Evolutionary conservation across 805 yeast species (phyloP).

Genomic region (Candida ovalis): DNA sequence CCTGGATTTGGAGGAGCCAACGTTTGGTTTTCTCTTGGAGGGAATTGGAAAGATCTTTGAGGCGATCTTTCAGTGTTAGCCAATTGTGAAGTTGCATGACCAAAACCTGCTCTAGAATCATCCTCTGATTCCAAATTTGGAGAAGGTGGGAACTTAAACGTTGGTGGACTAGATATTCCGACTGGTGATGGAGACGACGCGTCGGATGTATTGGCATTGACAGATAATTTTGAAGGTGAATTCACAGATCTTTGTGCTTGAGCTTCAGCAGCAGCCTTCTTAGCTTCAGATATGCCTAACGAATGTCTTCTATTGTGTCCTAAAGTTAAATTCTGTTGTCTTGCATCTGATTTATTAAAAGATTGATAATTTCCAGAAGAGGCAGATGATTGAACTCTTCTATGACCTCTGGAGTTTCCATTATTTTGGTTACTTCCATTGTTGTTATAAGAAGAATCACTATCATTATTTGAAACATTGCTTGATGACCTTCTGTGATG

Average conservation of each 20-base stretch:
- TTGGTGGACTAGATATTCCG: constrained; percentile 26
- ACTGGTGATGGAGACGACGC: constrained; percentile 8
- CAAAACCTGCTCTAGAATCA: constrained; percentile 4
- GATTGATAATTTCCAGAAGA: constrained; percentile 22
- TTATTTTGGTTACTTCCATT: neutral
- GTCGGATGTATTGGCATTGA: constrained; percentile 12
- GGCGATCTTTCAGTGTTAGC: constrained; percentile 37
- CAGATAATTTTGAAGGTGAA: constrained; percentile 31
- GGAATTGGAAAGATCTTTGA: constrained; percentile 59
- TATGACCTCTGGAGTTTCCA: constrained; percentile 33
- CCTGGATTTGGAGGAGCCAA: constrained; percentile 55
- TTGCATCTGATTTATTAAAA: constrained; percentile 16
- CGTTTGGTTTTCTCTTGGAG: constrained; percentile 39
- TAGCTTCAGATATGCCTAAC: constrained; percentile 86
- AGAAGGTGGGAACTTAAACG: constrained; percentile 55
- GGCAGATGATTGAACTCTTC: constrained; percentile 43
- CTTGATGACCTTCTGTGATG: constrained; percentile 32
- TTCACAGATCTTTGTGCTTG: constrained; percentile 59
- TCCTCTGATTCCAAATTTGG: constrained; percentile 15
- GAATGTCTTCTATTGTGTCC: constrained; percentile 94
- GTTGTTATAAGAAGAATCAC: constrained; percentile 3
- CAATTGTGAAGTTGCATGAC: constrained; percentile 32
- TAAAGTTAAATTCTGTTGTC: constrained; percentile 31
- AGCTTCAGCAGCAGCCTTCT: constrained; percentile 91
- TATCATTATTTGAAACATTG: constrained; percentile 15